phyloP scores from a whole-genome alignment of 2,329 filamentous ascomycete genomes.

The Hypoxylon sp. region DNA sequence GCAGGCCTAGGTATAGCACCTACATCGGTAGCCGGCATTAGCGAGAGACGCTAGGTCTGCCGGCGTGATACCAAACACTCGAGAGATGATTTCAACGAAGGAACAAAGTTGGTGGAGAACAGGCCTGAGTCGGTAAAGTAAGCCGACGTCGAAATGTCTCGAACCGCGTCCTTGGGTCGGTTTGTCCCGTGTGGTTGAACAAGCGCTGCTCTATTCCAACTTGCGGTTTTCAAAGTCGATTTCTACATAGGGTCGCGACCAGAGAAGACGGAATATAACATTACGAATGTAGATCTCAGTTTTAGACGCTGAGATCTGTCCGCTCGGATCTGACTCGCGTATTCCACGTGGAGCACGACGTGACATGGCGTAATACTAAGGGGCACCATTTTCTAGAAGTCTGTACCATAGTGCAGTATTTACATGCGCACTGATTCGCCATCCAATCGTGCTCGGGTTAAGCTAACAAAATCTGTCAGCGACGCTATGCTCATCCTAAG shows the following conservation, averaged over 20 bases:
- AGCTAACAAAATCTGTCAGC: constrained; percentile 7
- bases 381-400: background rate
- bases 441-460: background rate
- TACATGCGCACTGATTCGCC: no score
- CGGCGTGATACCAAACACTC: constrained; percentile 11
- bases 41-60: constrained; percentile 5
- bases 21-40: no score
- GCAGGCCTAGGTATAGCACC: no score
- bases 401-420: no score
- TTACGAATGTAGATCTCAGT: background rate
- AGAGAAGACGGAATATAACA: no score
- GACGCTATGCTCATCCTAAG: background rate
- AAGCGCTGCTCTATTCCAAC: background rate
- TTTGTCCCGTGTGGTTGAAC: constrained; percentile 13
- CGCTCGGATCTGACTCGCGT: background rate
- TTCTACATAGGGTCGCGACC: no score
- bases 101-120: background rate
- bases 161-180: constrained; percentile 11
- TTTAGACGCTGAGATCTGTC: background rate
- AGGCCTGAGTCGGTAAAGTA: background rate
- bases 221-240: no score
- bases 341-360: constrained; percentile 14
- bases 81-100: background rate
- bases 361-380: constrained; percentile 6
- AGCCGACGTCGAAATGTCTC: constrained; percentile 16